Percentiles rank a stretch among this genome's conserved stretches.
Conservation (phyloP, 208 protist genomes). For the Crithidia fasciculata region DNA sequence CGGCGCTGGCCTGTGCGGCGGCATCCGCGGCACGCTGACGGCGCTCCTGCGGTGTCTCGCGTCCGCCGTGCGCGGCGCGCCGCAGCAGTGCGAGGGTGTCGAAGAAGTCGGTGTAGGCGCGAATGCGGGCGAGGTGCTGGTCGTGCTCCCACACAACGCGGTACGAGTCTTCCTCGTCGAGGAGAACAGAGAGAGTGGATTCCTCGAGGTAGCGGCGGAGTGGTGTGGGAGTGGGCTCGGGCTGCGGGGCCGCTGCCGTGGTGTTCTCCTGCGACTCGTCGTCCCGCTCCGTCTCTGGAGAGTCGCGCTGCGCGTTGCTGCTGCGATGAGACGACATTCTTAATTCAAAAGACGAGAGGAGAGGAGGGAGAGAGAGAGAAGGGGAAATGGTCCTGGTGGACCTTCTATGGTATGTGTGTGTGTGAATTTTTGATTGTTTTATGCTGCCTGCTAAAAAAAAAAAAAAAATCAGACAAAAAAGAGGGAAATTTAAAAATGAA, state of each 20-base stretch:
- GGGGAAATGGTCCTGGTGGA: no score
- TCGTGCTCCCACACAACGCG: constrained; percentile 28
- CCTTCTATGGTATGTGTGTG: no score
- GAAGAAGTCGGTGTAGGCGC: constrained; percentile 32
- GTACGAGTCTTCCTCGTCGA: constrained; percentile 38
- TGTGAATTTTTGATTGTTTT: no score
- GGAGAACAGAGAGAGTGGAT: constrained; percentile 12
- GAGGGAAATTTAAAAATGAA: no score
- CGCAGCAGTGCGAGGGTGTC: constrained; percentile 12
- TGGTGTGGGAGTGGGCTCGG: neutral
- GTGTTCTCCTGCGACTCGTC: constrained; percentile 6
- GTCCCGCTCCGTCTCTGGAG: neutral
- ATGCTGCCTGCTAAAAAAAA: no score
- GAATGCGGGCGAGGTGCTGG: constrained; percentile 31
- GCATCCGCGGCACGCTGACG: neutral
- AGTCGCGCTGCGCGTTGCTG: neutral
- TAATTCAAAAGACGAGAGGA: no score
- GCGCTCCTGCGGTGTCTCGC: neutral
- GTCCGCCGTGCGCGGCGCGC: neutral
- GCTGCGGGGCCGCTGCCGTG: neutral
- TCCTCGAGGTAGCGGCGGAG: neutral
- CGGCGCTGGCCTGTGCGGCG: neutral
- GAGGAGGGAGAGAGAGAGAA: no score
- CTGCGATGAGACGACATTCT: constrained; percentile 4
- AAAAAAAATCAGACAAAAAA: no score